Percentiles rank a stretch among this genome's conserved stretches.
Conservation (phyloP, 164 flowering plant species). For the Magnolia changhungtana region DNA sequence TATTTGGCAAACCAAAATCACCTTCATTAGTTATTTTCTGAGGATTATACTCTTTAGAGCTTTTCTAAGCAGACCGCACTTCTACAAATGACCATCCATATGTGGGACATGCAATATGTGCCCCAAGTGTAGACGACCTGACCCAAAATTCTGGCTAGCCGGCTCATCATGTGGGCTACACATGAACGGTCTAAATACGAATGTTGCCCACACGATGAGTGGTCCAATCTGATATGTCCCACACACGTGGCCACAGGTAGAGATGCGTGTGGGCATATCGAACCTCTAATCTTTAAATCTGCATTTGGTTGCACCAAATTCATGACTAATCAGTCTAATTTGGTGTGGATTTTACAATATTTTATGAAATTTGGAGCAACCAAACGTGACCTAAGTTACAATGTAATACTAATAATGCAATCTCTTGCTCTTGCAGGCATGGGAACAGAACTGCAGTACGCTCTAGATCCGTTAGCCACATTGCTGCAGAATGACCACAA, state of each 20-base stretch:
- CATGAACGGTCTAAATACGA: neutral
- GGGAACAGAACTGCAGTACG: conserved; percentile 51
- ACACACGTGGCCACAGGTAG: neutral
- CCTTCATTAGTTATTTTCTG: too few species aligned
- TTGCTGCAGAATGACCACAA: conserved; percentile 16
- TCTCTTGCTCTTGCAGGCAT: conserved; percentile 43
- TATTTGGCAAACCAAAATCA: too few species aligned
- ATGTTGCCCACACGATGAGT: neutral
- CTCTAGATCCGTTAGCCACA: conserved; percentile 28
- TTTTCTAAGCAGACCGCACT: too few species aligned
- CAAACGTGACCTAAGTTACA: neutral
- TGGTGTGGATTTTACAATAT: too few species aligned
- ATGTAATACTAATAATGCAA: neutral
- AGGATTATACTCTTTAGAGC: too few species aligned
- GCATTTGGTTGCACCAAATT: too few species aligned
- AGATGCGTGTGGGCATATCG: neutral
- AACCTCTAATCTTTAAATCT: too few species aligned
- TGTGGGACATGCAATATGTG: neutral
- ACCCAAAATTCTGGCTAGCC: neutral
- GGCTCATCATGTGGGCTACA: neutral
- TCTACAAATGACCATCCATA: too few species aligned
- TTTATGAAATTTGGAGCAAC: too few species aligned
- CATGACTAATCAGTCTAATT: too few species aligned
- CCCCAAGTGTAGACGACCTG: neutral
- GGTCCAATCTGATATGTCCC: neutral